Conservation (phyloP, 2,329 filamentous ascomycete genomes). For the Aspergillus sp. region DNA sequence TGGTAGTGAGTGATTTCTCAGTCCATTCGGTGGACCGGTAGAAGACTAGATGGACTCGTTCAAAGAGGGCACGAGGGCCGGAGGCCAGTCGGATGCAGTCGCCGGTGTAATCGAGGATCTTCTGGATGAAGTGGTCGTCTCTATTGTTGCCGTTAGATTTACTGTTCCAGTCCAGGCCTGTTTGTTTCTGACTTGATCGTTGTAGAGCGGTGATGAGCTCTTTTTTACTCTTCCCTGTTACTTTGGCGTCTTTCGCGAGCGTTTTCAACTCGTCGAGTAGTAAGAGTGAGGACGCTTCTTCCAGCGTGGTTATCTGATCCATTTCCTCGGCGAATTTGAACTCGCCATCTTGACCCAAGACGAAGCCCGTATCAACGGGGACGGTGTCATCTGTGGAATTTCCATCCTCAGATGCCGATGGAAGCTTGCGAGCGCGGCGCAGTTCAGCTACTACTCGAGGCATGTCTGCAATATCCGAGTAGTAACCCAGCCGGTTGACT, state of each 20-base stretch:
- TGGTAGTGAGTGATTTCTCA: slow-evolving; percentile 91
- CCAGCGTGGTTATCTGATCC: slow-evolving; percentile 72
- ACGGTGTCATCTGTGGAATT: slow-evolving; percentile 50
- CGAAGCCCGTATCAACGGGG: slow-evolving; percentile 39
- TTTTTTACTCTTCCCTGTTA: slow-evolving; percentile 83
- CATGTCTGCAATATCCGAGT: slow-evolving; percentile 78
- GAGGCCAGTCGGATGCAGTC: slow-evolving; percentile 80
- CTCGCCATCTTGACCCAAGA: slow-evolving; percentile 51
- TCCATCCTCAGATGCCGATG: slow-evolving; percentile 35
- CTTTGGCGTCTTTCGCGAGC: slow-evolving; percentile 81
- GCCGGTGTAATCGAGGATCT: slow-evolving; percentile 75
- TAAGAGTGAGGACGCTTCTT: slow-evolving; percentile 80
- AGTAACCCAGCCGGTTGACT: slow-evolving; percentile 72
- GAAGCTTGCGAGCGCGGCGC: slow-evolving; percentile 60
- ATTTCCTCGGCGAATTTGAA: slow-evolving; percentile 84
- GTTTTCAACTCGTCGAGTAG: slow-evolving; percentile 84
- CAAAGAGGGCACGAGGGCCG: slow-evolving; percentile 75
- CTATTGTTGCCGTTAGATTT: slow-evolving; percentile 56
- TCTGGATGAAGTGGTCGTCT: slow-evolving; percentile 72
- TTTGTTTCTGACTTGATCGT: slow-evolving; percentile 72
- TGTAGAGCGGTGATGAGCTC: slow-evolving; percentile 75
- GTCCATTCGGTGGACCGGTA: slow-evolving; percentile 97
- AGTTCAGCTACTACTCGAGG: slow-evolving; percentile 65
- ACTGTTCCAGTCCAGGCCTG: slow-evolving; percentile 68
- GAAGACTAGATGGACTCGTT: slow-evolving; percentile 92